Evolutionary conservation across 2,329 filamentous ascomycete genomes (phyloP).

Genomic region (Phyllosticta paracitricarpa): DNA sequence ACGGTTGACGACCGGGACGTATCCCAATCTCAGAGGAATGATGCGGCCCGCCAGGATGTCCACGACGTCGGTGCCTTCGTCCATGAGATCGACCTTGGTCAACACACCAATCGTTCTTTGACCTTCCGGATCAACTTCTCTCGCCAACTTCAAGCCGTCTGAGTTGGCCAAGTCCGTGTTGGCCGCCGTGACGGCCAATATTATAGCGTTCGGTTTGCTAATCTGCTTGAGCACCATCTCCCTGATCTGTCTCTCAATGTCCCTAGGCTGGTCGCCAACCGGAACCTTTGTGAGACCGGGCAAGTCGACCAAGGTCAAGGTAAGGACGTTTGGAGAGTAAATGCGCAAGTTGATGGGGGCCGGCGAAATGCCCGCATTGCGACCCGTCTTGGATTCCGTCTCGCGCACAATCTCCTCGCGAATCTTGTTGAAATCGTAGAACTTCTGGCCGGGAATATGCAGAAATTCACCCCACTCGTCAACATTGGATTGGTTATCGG

Average conservation of each 20-base stretch:
- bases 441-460: constrained; percentile 95
- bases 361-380: constrained; percentile 92
- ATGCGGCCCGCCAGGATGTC: constrained; percentile 97
- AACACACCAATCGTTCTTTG: constrained; percentile 97
- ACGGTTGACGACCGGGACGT: constrained; percentile 95
- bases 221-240: constrained; percentile 99
- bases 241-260: constrained; percentile 92
- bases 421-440: constrained; percentile 96
- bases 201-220: constrained; percentile 95
- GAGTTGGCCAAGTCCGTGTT: constrained; percentile 99
- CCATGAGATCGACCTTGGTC: constrained; percentile 98
- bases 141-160: constrained; percentile 88
- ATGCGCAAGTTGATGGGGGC: constrained; percentile 96
- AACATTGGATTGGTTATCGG: constrained; percentile 78
- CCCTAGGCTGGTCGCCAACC: constrained; percentile 88
- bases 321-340: constrained; percentile 96
- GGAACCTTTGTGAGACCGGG: constrained; percentile 95
- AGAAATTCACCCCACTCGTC: constrained; percentile 99
- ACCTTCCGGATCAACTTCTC: constrained; percentile 94
- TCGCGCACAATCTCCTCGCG: constrained; percentile 94
- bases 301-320: constrained; percentile 90
- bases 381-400: constrained; percentile 91
- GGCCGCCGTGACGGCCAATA: constrained; percentile 88
- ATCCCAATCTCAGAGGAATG: constrained; percentile 87
- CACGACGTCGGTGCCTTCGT: constrained; percentile 94